These are phyloP conservation scores for Mycena leptocephala DNA, from an alignment of 768 basidiomycete genomes.

Conservation along the genomic window DNA sequence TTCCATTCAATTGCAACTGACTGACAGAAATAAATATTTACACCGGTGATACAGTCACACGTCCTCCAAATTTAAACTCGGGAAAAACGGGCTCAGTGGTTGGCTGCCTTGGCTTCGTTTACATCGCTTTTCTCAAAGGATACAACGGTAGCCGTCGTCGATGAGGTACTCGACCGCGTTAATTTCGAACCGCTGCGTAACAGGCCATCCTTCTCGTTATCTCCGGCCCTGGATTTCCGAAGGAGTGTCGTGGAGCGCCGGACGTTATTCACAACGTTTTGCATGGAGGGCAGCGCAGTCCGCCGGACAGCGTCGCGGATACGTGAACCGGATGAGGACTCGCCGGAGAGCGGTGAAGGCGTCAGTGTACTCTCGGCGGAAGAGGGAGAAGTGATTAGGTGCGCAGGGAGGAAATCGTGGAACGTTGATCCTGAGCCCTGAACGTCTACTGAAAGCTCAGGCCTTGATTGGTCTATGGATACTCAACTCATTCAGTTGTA, in stretches of 20 bases:
- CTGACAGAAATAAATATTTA: not conserved
- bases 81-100: not conserved
- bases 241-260: constrained; percentile 58
- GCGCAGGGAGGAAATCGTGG: constrained; percentile 62
- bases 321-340: constrained; percentile 24
- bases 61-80: not conserved
- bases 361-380: constrained; percentile 38
- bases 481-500: not conserved
- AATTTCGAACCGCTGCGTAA: constrained; percentile 7
- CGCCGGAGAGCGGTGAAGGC: constrained; percentile 17
- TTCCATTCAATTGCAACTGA: not conserved
- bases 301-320: constrained; percentile 52
- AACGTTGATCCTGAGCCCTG: constrained; percentile 53
- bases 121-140: not conserved
- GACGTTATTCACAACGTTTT: constrained; percentile 53
- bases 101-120: no score
- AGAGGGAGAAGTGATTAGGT: constrained; percentile 60
- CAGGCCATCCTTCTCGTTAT: constrained; percentile 29
- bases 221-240: constrained; percentile 43
- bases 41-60: not conserved
- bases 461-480: not conserved
- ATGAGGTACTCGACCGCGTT: constrained; percentile 10
- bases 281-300: constrained; percentile 58
- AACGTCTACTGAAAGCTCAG: constrained; percentile 21
- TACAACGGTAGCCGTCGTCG: not conserved